Percentiles rank a stretch among this genome's conserved stretches.
These are phyloP conservation scores for Sugiyamaella mastotermitis DNA, from an alignment of 805 yeast genomes.

Conservation along the genomic window DNA sequence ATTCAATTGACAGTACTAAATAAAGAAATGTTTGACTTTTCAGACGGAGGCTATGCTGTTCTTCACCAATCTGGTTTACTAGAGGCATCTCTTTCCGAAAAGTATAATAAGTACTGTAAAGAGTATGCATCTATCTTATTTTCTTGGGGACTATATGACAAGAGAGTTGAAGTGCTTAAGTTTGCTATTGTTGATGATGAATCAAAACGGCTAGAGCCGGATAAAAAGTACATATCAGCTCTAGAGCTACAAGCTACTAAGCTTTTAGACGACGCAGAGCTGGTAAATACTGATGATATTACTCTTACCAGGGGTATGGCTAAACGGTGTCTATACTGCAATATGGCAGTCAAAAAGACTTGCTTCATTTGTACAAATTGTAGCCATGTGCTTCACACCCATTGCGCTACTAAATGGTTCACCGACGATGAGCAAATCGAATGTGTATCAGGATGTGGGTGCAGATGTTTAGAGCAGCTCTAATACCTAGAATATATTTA, in stretches of 20 bases:
- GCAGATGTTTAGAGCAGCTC: conserved; percentile 58
- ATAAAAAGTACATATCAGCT: not conserved
- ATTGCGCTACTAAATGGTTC: conserved; percentile 85
- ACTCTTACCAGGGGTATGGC: conserved; percentile 20
- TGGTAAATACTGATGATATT: conserved; percentile 13
- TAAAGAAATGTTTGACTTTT: not conserved
- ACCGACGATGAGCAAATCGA: conserved; percentile 41
- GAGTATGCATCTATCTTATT: conserved; percentile 74
- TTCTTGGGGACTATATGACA: conserved; percentile 79
- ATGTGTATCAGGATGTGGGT: conserved; percentile 86
- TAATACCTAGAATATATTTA: too few relatives aligned
- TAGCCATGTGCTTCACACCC: conserved; percentile 71
- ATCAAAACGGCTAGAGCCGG: not conserved
- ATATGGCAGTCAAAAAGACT: conserved; percentile 50
- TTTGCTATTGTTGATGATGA: conserved; percentile 36
- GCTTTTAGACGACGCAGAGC: conserved; percentile 11
- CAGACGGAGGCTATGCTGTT: too few relatives aligned
- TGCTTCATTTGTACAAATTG: conserved; percentile 67
- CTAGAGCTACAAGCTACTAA: not conserved
- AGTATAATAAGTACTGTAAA: conserved; percentile 43
- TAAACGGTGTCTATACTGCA: conserved; percentile 60
- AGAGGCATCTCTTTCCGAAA: conserved; percentile 27
- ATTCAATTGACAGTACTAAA: not conserved
- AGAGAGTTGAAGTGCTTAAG: conserved; percentile 71
- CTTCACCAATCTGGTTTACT: not conserved